Evolutionary conservation across 805 yeast species (phyloP).

Genomic region (Metschnikowia rubicola): DNA sequence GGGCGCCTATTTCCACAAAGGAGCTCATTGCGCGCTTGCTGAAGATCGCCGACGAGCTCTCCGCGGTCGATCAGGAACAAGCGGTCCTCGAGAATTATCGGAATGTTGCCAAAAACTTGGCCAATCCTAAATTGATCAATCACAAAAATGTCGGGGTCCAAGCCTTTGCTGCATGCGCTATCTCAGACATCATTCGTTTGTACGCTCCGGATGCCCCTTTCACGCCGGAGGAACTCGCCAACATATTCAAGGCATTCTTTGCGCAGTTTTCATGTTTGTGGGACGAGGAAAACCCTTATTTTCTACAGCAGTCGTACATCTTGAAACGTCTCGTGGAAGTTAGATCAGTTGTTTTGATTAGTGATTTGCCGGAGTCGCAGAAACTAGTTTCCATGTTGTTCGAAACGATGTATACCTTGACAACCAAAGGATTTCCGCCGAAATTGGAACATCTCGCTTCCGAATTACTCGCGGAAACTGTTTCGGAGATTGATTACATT

Average conservation of each 20-base stretch:
- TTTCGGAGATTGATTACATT: constrained; percentile 65
- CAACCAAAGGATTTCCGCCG: constrained; percentile 43
- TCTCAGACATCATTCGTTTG: constrained; percentile 70
- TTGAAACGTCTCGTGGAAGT: constrained; percentile 71
- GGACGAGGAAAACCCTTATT: constrained; percentile 57
- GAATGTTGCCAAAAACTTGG: constrained; percentile 47
- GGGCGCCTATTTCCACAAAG: constrained; percentile 56
- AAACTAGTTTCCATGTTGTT: constrained; percentile 54
- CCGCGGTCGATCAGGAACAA: constrained; percentile 58
- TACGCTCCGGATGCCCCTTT: constrained; percentile 92
- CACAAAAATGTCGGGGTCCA: constrained; percentile 68
- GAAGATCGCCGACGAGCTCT: constrained; percentile 58
- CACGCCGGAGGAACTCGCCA: constrained; percentile 57
- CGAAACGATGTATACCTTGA: constrained; percentile 55
- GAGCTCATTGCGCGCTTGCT: constrained; percentile 58
- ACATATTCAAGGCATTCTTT: constrained; percentile 64
- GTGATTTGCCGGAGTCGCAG: constrained; percentile 68
- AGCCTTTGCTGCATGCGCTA: constrained; percentile 65
- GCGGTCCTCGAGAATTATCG: constrained; percentile 44
- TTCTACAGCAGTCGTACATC: constrained; percentile 59
- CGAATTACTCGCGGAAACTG: constrained; percentile 70
- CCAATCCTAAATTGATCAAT: constrained; percentile 53
- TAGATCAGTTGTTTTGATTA: constrained; percentile 65
- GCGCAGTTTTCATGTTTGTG: constrained; percentile 55
- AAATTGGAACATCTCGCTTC: constrained; percentile 59